phyloP scores from a whole-genome alignment of 176 grass and related monocot genomes.

The Pontederia crassipes region DNA sequence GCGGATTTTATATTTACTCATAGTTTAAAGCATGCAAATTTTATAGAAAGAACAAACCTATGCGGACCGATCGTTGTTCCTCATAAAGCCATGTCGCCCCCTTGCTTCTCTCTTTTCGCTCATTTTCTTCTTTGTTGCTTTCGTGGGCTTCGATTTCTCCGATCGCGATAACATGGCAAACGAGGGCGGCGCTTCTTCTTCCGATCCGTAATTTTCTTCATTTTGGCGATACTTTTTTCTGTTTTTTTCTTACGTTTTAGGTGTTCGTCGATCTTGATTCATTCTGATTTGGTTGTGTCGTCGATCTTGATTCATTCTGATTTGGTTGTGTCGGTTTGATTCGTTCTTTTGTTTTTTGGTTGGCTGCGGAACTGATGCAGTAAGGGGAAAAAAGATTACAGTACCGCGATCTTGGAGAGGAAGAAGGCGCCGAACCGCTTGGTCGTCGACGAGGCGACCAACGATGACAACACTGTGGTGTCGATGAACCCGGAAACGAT shows the following conservation, averaged over 20 bases:
- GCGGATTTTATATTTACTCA: too few relatives aligned
- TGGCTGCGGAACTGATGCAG: constrained; percentile 15
- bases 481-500: constrained; percentile 56
- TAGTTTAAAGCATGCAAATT: too few relatives aligned
- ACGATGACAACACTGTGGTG: constrained; percentile 68
- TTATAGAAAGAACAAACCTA: too few relatives aligned
- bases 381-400: constrained; percentile 75
- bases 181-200: constrained; percentile 44
- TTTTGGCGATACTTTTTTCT: not conserved
- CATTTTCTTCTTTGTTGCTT: too few relatives aligned
- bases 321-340: not conserved
- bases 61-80: too few relatives aligned
- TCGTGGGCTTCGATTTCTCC: too few relatives aligned
- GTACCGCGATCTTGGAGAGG: constrained; percentile 57
- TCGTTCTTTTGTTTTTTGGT: constrained; percentile 3
- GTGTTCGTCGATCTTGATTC: too few relatives aligned
- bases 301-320: not conserved
- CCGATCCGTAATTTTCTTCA: constrained; percentile 43
- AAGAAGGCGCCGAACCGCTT: constrained; percentile 60
- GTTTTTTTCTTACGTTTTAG: not conserved
- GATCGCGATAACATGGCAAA: constrained; percentile 28
- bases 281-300: not conserved
- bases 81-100: too few relatives aligned
- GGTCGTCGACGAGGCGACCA: constrained; percentile 62
- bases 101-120: too few relatives aligned